Percentiles rank a stretch among this genome's conserved stretches.
phyloP scores from a whole-genome alignment of 805 yeast genomes.

The Kurtzmaniella fragi region DNA sequence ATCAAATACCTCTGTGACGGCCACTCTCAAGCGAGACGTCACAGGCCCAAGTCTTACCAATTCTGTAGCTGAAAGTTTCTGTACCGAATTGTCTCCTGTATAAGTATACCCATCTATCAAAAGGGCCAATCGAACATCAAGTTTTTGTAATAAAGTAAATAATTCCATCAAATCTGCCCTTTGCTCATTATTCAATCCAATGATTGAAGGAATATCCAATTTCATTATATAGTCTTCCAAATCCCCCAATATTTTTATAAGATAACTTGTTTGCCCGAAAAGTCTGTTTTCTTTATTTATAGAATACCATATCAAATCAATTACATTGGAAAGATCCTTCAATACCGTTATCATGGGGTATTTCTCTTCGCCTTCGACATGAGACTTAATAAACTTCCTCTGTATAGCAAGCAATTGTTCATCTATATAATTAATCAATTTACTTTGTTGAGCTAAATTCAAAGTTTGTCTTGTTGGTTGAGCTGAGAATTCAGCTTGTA shows the following conservation, averaged over 20 bases:
- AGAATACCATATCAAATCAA: conserved; percentile 31
- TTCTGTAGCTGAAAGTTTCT: conserved; percentile 24
- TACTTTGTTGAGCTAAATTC: conserved; percentile 29
- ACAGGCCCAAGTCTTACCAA: conserved; percentile 28
- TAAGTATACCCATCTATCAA: conserved; percentile 27
- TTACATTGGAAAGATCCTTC: conserved; percentile 17
- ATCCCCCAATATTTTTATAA: conserved; percentile 30
- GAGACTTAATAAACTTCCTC: conserved; percentile 31
- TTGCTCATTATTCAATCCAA: conserved; percentile 3
- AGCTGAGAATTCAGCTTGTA: conserved; percentile 9
- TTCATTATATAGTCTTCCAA: conserved; percentile 31
- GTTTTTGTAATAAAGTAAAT: conserved; percentile 23
- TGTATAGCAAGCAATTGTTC: conserved; percentile 30
- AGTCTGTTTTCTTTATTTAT: conserved; percentile 16
- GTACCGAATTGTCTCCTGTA: background rate
- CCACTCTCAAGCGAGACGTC: conserved; percentile 25
- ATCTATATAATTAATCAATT: conserved; percentile 30
- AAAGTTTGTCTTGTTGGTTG: conserved; percentile 5
- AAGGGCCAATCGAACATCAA: conserved; percentile 27
- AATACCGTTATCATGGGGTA: conserved; percentile 23
- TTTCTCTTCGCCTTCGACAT: conserved; percentile 19
- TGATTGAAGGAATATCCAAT: background rate
- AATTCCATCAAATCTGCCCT: conserved; percentile 11
- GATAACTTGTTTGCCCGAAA: conserved; percentile 33
- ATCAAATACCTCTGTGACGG: conserved; percentile 23